These are phyloP conservation scores for Hylodesmum podocarpum DNA, from an alignment of 306 rosid genomes.

Conservation along the genomic window DNA sequence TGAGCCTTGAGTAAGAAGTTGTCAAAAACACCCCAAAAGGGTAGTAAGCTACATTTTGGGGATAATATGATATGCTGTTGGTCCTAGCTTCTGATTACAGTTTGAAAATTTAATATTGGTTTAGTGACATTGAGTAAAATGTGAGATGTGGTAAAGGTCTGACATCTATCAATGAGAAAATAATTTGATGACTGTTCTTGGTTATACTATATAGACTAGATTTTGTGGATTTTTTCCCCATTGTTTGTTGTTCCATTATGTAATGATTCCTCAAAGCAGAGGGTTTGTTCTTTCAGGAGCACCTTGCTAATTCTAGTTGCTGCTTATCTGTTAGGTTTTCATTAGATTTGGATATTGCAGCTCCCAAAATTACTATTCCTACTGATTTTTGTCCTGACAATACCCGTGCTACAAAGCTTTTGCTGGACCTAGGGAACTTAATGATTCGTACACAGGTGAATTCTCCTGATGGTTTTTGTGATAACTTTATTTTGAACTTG, in stretches of 20 bases:
- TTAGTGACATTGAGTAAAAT: background rate
- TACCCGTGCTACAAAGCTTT: slow-evolving; percentile 72
- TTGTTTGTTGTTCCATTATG: background rate
- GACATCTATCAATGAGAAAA: background rate
- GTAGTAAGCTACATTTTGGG: background rate
- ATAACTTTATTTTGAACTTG: slow-evolving; percentile 7
- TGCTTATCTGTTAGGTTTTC: slow-evolving; percentile 66
- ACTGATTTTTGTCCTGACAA: slow-evolving; percentile 82
- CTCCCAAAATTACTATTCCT: slow-evolving; percentile 96
- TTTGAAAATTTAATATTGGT: background rate
- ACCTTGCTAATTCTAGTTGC: slow-evolving; percentile 25
- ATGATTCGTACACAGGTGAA: slow-evolving; percentile 75
- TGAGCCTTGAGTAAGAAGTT: slow-evolving; percentile 3
- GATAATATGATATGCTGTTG: background rate
- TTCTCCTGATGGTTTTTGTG: background rate
- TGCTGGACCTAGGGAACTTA: slow-evolving; percentile 93
- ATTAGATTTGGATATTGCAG: slow-evolving; percentile 94
- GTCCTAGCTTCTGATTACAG: background rate
- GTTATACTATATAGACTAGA: background rate
- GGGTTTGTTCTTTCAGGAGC: slow-evolving; percentile 23
- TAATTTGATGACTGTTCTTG: background rate
- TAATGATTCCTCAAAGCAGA: background rate
- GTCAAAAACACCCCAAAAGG: background rate
- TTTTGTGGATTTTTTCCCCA: background rate
- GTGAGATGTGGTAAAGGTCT: background rate